These are phyloP conservation scores for Neurospora sublineolata DNA, from an alignment of 495 filamentous ascomycete genomes.

Conservation along the genomic window DNA sequence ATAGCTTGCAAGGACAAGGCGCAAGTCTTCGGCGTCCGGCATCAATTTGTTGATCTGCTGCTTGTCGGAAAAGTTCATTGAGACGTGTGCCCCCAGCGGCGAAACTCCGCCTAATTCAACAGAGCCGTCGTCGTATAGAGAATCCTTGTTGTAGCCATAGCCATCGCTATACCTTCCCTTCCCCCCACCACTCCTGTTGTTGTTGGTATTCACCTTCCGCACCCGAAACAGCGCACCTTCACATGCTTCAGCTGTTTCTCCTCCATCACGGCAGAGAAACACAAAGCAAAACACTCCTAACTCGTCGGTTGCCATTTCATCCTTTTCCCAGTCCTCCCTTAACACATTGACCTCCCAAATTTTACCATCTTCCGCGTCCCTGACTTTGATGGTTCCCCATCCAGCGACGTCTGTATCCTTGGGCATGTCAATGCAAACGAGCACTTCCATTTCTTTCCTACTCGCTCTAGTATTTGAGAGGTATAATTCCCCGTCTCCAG, in stretches of 20 bases:
- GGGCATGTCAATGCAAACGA: constrained; percentile 7
- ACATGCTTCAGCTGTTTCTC: rapidly evolving
- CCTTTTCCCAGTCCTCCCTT: background rate
- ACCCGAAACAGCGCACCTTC: background rate
- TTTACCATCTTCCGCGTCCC: background rate
- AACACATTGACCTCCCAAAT: background rate
- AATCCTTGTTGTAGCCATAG: background rate
- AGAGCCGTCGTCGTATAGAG: background rate
- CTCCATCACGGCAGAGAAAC: background rate
- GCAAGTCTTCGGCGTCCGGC: background rate
- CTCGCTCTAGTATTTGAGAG: constrained; percentile 15
- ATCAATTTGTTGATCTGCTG: background rate
- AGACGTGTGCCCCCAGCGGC: background rate
- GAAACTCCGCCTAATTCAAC: background rate
- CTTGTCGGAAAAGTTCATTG: background rate
- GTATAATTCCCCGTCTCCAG: constrained; percentile 5
- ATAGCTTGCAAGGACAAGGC: background rate
- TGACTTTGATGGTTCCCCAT: background rate
- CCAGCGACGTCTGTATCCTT: background rate
- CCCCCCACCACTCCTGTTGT: background rate
- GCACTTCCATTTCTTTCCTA: constrained; percentile 7
- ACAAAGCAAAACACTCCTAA: background rate
- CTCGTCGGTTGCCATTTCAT: background rate
- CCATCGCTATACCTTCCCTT: background rate
- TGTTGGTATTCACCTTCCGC: background rate